Conservation (phyloP, 2,329 filamentous ascomycete species). For the Colletotrichum horii region DNA sequence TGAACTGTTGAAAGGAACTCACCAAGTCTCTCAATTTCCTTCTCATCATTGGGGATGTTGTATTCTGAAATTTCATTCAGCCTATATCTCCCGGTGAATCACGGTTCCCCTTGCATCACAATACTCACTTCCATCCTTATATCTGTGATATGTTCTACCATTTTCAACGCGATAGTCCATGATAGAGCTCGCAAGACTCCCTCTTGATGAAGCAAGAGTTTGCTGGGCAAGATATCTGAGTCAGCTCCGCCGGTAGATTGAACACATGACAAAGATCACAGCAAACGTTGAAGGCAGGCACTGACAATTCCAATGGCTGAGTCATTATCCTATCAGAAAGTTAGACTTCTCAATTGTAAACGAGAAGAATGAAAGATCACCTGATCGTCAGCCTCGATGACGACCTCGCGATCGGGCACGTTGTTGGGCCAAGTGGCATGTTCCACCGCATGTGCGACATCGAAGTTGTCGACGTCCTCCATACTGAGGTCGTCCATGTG, state of each 20-base stretch:
- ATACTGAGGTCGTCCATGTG: neutral
- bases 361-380: neutral
- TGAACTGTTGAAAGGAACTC: neutral
- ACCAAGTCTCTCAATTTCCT: neutral
- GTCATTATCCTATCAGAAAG: neutral
- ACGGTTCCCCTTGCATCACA: neutral
- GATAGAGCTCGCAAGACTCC: constrained; percentile 37
- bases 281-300: neutral
- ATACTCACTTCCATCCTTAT: constrained; percentile 2
- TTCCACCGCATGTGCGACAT: neutral
- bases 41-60: neutral
- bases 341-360: neutral
- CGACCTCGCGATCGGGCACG: neutral
- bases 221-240: neutral
- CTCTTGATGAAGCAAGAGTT: constrained; percentile 25
- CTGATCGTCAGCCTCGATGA: neutral
- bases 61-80: neutral
- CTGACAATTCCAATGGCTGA: neutral
- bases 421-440: neutral
- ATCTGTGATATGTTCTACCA: constrained; percentile 25
- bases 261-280: neutral
- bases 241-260: neutral
- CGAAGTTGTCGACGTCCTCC: neutral
- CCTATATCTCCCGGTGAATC: neutral
- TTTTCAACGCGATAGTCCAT: constrained; percentile 3